A percentile compares a stretch with the other conserved stretches of the same genome.
phyloP scores from a whole-genome alignment of 768 basidiomycete genomes.

The Lenzites betulinus region DNA sequence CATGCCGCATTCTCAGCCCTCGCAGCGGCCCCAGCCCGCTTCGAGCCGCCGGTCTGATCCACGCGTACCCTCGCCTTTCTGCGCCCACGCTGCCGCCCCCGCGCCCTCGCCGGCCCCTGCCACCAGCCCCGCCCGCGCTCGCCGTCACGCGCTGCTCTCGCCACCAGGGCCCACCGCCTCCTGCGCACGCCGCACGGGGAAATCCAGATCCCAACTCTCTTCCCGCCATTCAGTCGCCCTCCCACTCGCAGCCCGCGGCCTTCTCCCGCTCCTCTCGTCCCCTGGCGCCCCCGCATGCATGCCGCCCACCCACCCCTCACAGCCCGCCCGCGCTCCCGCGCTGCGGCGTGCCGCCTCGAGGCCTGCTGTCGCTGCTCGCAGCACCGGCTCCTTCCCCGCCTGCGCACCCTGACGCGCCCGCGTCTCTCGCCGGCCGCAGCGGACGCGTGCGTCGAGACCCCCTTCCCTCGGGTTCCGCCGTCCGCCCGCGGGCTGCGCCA shows the following conservation, averaged over 20 bases:
- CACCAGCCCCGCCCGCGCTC: background rate
- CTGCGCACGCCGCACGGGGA: background rate
- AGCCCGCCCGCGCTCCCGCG: background rate
- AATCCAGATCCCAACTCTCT: constrained; percentile 9
- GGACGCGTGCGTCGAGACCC: too few relatives aligned
- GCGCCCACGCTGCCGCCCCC: constrained; percentile 2
- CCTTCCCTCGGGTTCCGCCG: too few relatives aligned
- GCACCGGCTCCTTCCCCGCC: background rate
- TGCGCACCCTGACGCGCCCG: too few relatives aligned
- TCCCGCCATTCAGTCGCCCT: constrained; percentile 6
- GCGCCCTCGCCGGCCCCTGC: constrained; percentile 11
- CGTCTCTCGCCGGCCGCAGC: too few relatives aligned
- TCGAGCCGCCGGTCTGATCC: constrained; percentile 20
- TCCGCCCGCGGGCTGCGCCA: background rate
- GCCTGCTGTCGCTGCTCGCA: constrained; percentile 11
- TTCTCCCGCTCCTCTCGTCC: background rate
- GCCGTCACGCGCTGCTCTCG: constrained; percentile 7
- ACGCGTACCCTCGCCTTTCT: constrained; percentile 12
- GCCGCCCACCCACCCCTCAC: background rate
- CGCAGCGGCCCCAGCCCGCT: background rate
- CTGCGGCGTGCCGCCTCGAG: constrained; percentile 3
- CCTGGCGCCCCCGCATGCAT: background rate
- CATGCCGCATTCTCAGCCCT: background rate
- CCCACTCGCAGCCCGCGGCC: background rate
- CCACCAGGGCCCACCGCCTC: constrained; percentile 3